Conservation (phyloP, 148 eudicot genomes). For the Selenicereus undatus region DNA sequence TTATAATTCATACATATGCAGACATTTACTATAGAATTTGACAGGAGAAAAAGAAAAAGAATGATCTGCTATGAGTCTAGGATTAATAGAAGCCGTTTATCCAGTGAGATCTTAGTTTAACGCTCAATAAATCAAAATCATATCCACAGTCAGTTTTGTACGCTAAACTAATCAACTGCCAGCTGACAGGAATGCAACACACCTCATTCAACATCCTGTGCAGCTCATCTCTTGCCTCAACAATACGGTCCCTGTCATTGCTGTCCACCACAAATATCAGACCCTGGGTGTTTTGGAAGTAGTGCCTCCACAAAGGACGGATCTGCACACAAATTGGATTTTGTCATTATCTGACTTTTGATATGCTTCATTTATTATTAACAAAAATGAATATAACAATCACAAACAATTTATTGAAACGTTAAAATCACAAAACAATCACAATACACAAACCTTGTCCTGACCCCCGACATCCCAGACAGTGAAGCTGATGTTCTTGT, state of each 20-base stretch:
- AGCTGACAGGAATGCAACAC: not conserved
- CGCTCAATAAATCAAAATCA: not conserved
- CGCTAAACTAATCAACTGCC: not conserved
- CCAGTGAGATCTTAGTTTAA: not conserved
- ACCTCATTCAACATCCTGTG: constrained; percentile 90
- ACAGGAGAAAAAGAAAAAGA: not conserved
- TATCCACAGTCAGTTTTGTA: not conserved
- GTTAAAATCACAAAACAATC: not conserved
- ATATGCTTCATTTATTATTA: not conserved
- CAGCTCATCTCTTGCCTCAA: constrained; percentile 80
- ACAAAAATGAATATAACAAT: not conserved
- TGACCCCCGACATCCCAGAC: constrained; percentile 84
- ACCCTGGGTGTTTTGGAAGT: constrained; percentile 82
- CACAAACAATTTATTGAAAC: not conserved
- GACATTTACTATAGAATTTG: not conserved
- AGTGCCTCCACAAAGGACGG: constrained; percentile 92
- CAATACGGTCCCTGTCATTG: constrained; percentile 80
- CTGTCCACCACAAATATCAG: constrained; percentile 83
- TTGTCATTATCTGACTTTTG: constrained; percentile 1
- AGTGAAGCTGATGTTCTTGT: constrained; percentile 75
- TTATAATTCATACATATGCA: not conserved
- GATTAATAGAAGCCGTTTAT: not conserved
- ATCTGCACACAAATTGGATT: constrained; percentile 38
- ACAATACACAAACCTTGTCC: constrained; percentile 47
- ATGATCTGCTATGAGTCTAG: not conserved